Evolutionary conservation across 352 stramenopile genomes (phyloP).

Genomic region (Blastocystis sp.): DNA sequence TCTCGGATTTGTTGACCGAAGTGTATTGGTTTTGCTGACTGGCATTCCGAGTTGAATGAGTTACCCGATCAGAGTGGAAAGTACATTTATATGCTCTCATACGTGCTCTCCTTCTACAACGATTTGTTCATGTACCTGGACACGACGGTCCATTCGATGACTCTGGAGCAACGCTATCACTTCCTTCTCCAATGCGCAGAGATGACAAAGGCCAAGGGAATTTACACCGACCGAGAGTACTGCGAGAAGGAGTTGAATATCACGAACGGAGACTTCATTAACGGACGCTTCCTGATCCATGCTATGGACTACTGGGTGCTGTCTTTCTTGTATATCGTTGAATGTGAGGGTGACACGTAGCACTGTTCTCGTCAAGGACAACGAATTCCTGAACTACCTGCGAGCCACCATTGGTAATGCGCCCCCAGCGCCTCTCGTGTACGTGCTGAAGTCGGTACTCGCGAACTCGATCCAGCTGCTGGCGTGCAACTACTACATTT

Average conservation of each 20-base stretch:
- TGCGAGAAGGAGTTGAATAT: background rate
- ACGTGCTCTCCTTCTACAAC: background rate
- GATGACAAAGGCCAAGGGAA: background rate
- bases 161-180: background rate
- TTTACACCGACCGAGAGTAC: background rate
- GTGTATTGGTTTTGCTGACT: background rate
- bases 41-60: slow-evolving; percentile 3
- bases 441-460: background rate
- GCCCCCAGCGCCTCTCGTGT: background rate
- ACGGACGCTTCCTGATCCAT: background rate
- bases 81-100: background rate
- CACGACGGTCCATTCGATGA: background rate
- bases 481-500: background rate
- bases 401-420: background rate
- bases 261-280: background rate
- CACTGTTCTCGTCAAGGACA: background rate
- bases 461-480: background rate
- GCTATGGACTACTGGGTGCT: background rate
- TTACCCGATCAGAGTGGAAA: background rate
- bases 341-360: background rate
- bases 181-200: background rate
- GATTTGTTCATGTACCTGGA: background rate
- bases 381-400: background rate
- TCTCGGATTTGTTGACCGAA: background rate
- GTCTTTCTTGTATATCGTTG: background rate